phyloP scores from a whole-genome alignment of 1,139 yeast genomes.

The Protomyces inundatus region DNA sequence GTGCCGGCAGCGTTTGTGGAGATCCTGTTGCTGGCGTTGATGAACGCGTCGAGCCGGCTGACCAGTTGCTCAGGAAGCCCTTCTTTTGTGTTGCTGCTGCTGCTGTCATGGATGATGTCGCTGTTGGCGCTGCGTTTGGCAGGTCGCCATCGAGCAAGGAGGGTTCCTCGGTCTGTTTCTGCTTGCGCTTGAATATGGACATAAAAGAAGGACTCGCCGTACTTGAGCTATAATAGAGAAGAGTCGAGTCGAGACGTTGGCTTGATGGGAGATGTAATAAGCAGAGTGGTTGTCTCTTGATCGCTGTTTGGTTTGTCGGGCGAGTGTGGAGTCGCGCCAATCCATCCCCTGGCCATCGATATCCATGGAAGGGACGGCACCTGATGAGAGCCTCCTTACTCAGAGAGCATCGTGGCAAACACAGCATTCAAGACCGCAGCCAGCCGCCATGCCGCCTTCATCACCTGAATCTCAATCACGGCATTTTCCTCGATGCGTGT shows the following conservation, averaged over 20 bases:
- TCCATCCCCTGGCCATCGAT: no score
- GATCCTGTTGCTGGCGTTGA: not conserved
- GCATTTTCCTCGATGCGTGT: constrained; percentile 6
- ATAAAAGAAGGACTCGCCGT: not conserved
- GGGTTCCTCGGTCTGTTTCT: constrained; percentile 1
- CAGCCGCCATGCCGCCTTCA: constrained; percentile 18
- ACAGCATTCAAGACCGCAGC: constrained; percentile 22
- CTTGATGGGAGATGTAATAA: no score
- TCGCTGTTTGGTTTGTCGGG: no score
- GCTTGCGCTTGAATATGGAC: constrained; percentile 20
- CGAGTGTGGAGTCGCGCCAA: no score
- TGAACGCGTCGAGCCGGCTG: not conserved
- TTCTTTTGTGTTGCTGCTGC: not conserved
- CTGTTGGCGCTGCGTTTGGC: not conserved
- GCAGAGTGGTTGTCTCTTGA: no score
- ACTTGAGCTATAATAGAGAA: no score
- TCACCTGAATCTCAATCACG: constrained; percentile 12
- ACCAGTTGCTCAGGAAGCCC: not conserved
- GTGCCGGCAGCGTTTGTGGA: not conserved
- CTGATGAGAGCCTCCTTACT: no score
- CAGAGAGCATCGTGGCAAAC: not conserved
- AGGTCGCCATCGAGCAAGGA: constrained; percentile 9
- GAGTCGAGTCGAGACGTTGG: no score
- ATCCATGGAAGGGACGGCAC: no score
- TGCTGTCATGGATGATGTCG: not conserved